Conservation (phyloP, 1,284 basidiomycete species). For the Austroboletus novae-zelandiae region DNA sequence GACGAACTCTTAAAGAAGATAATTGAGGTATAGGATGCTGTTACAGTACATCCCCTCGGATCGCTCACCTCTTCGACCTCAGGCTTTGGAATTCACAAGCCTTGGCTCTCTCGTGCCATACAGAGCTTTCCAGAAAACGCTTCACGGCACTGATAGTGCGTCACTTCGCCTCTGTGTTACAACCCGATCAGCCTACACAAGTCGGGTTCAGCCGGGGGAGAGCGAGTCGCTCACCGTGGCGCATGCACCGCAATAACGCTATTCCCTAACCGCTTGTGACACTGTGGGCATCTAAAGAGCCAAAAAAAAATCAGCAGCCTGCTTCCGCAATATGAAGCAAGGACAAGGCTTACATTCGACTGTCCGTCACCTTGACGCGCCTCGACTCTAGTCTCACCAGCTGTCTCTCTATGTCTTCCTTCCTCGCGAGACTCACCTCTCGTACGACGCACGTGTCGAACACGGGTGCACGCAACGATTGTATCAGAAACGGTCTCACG, state of each 20-base stretch:
- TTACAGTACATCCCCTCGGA: too few species aligned
- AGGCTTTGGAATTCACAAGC: too few species aligned
- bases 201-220: neutral
- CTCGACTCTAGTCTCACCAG: constrained; percentile 77
- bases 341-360: constrained; percentile 67
- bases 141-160: constrained; percentile 91
- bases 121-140: constrained; percentile 64
- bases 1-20: too few species aligned
- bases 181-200: neutral
- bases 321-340: neutral
- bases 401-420: constrained; percentile 69
- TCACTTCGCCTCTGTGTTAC: constrained; percentile 79
- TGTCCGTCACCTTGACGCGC: constrained; percentile 89
- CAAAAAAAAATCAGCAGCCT: too few species aligned
- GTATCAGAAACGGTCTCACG: constrained; percentile 76
- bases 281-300: constrained; percentile 81
- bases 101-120: constrained; percentile 23
- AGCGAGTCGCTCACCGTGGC: constrained; percentile 55
- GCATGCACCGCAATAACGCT: constrained; percentile 94
- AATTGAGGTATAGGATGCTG: too few species aligned
- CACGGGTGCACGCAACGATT: constrained; percentile 65
- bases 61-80: too few species aligned
- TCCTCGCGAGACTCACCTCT: constrained; percentile 65
- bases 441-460: constrained; percentile 71
- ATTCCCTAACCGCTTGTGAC: constrained; percentile 91